Base-by-base conservation (phyloP, 1,284 basidiomycete species). In the Phenoliferia sp. region DNA sequence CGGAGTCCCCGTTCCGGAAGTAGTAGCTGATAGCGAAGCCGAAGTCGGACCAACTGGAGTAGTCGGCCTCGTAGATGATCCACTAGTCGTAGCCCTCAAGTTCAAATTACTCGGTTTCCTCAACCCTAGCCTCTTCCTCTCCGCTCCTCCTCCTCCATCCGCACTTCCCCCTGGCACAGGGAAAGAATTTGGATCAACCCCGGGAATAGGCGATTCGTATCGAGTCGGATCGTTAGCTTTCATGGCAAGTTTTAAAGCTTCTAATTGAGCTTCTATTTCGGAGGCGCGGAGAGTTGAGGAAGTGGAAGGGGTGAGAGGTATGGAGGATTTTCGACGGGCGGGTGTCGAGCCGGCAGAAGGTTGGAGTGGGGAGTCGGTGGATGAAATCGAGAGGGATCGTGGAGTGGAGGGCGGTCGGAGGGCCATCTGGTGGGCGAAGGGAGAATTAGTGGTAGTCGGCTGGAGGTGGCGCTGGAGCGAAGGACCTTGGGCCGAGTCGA, bases 371-470 rank as follows among this genome's bases (percentile, higher is more conserved):
- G 7, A 7, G 17, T 39, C 17, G 22, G 63, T 56, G 12, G 66
- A n/a, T n/a, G n/a, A n/a, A n/a, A n/a, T n/a, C n/a, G n/a, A n/a
- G n/a, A n/a, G 64, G 3, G 64, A 64, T 22, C 62, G 62, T 0
- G 67, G 69, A 3, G 67, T 71, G 6, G 69, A 64, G 3, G 69
- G 69, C 3, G 67, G 62, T 26, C 69, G 64, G 4, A 70, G 62
- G 7, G 67, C 34, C 67, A 65, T 68, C 52, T 44, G 39, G n/a
- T n/a, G n/a, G n/a, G n/a, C n/a, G n/a, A n/a, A n/a, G n/a, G n/a
- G n/a, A n/a, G n/a, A n/a, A n/a, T n/a, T n/a, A n/a, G n/a, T n/a
- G n/a, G n/a, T n/a, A n/a, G n/a, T n/a, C n/a, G n/a, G n/a, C n/a
- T n/a, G n/a, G n/a, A n/a, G n/a, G n/a, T n/a, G n/a, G n/a, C n/a